Percentiles rank a stretch among this genome's conserved stretches.
phyloP scores from a whole-genome alignment of 768 basidiomycete species.

The Lentinus tigrinus region DNA sequence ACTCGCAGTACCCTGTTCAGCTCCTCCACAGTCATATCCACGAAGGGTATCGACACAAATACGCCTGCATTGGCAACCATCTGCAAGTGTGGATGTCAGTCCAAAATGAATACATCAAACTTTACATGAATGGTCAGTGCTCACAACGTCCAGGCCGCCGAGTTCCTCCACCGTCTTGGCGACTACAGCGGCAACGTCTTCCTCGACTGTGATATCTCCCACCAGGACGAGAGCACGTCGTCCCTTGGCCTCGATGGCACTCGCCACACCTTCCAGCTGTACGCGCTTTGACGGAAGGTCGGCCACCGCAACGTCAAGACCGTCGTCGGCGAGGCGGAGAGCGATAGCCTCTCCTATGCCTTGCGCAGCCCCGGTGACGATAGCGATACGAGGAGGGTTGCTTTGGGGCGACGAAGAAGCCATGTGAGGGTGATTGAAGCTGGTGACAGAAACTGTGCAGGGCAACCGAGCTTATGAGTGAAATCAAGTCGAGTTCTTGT shows the following conservation, averaged over 20 bases:
- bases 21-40: conserved; percentile 26
- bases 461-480: no score
- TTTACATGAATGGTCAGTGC: no score
- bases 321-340: conserved; percentile 27
- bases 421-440: no score
- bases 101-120: no score
- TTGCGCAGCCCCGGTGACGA: conserved; percentile 42
- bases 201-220: conserved; percentile 43
- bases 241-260: conserved; percentile 21
- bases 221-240: conserved; percentile 25
- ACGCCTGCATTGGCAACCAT: conserved; percentile 31
- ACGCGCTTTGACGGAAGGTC: conserved; percentile 17
- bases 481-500: no score
- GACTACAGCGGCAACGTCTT: conserved; percentile 42
- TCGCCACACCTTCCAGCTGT: conserved; percentile 12
- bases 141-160: conserved; percentile 48
- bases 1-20: conserved; percentile 34
- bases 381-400: conserved; percentile 27
- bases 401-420: no score
- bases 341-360: conserved; percentile 31
- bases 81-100: conserved; percentile 3
- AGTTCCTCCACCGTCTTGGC: conserved; percentile 27
- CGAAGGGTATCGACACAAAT: conserved; percentile 4
- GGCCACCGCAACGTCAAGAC: conserved; percentile 21
- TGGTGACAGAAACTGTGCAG: no score